These are phyloP conservation scores for Talaromyces trachyspermus DNA, from an alignment of 495 filamentous ascomycete species.

Conservation along the genomic window DNA sequence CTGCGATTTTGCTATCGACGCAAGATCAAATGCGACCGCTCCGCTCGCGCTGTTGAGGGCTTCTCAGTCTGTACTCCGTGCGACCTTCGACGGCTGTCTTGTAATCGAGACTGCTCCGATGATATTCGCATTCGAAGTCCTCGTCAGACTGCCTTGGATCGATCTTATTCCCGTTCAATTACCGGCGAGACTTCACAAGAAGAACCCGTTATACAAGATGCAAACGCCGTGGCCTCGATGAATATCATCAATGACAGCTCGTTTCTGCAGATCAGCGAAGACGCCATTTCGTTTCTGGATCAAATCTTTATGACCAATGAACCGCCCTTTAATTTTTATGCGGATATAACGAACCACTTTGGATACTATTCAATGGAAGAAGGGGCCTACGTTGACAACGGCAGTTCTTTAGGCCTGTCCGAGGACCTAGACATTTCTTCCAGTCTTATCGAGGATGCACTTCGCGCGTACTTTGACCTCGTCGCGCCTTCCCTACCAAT, in stretches of 20 bases:
- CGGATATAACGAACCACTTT: too few relatives aligned
- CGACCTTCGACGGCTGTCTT: not conserved
- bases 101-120: not conserved
- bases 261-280: not conserved
- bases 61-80: not conserved
- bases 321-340: not conserved
- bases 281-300: not conserved
- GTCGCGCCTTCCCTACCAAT: constrained; percentile 10
- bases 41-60: not conserved
- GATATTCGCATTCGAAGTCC: not conserved
- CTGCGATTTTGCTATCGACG: constrained; percentile 8
- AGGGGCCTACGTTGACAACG: too few relatives aligned
- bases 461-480: constrained; percentile 12
- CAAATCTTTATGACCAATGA: not conserved
- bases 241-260: too few relatives aligned
- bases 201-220: too few relatives aligned
- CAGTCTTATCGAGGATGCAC: not conserved
- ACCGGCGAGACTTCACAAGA: too few relatives aligned
- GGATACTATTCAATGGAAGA: too few relatives aligned
- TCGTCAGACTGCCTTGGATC: too few relatives aligned
- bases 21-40: constrained; percentile 7
- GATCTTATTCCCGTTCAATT: not conserved
- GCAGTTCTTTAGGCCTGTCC: too few relatives aligned
- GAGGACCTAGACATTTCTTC: not conserved
- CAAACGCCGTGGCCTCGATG: too few relatives aligned